Percentiles rank a stretch among this genome's conserved stretches.
Conservation (phyloP, 441 rosid species). For the Rhodomyrtus psidioides region DNA sequence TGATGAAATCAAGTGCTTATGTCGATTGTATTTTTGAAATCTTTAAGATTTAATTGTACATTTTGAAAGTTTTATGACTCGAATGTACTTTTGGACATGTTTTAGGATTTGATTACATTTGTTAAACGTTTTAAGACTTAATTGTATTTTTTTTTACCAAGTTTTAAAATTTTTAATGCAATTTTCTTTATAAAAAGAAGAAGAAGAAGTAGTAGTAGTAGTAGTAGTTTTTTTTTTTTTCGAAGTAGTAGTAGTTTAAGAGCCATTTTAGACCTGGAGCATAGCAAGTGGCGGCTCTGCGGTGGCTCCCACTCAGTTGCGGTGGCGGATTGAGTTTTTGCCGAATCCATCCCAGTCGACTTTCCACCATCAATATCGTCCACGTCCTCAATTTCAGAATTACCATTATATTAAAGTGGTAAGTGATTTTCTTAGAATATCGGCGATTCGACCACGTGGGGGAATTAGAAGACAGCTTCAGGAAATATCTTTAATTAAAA, state of each 20-base stretch:
- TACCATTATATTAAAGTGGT: not conserved
- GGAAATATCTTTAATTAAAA: not conserved
- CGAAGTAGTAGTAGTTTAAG: not conserved
- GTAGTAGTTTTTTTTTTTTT: not conserved
- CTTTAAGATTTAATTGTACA: too few relatives aligned
- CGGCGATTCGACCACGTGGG: not conserved
- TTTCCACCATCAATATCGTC: not conserved
- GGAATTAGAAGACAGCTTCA: not conserved
- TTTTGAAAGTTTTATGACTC: too few relatives aligned
- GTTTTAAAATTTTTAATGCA: too few relatives aligned
- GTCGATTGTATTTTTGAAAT: too few relatives aligned
- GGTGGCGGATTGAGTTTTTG: not conserved
- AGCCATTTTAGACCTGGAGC: not conserved
- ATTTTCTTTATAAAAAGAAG: too few relatives aligned
- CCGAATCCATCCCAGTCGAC: not conserved
- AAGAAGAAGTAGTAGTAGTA: too few relatives aligned
- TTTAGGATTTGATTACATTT: too few relatives aligned
- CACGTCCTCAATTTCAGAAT: not conserved
- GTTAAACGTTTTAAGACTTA: too few relatives aligned
- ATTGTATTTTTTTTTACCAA: too few relatives aligned
- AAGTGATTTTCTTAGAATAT: not conserved
- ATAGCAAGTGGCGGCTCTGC: not conserved
- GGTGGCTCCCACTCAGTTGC: not conserved
- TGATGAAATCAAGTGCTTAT: too few relatives aligned
- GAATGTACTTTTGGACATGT: too few relatives aligned